phyloP scores from a whole-genome alignment of 495 filamentous ascomycete species.

The Bryoglossum gracile region DNA sequence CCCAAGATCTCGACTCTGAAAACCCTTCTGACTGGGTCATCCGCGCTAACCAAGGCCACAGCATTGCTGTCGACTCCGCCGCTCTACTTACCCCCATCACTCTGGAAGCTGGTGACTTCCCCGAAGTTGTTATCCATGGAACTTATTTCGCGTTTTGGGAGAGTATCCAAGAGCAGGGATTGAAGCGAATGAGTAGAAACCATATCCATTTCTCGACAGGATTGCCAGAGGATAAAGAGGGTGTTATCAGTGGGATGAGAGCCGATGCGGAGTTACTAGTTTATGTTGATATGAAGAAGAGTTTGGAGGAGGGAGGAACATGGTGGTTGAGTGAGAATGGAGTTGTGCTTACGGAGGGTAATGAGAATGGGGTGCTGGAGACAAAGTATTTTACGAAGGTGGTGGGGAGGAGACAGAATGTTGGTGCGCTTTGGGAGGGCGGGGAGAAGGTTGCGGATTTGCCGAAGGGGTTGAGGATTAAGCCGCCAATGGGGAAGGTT shows the following conservation, averaged over 20 bases:
- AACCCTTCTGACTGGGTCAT: conserved; percentile 70
- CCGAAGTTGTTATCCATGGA: conserved; percentile 70
- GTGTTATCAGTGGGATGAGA: conserved; percentile 82
- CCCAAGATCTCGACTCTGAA: conserved; percentile 25
- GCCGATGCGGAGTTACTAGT: conserved; percentile 69
- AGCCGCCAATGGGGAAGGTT: conserved; percentile 40
- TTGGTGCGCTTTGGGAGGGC: conserved; percentile 59
- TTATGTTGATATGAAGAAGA: conserved; percentile 65
- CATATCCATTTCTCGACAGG: conserved; percentile 84
- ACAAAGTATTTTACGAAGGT: conserved; percentile 44
- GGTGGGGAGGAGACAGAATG: conserved; percentile 45
- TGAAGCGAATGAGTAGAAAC: conserved; percentile 71
- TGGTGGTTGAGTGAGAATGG: conserved; percentile 89
- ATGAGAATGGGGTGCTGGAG: conserved; percentile 37
- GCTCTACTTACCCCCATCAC: conserved; percentile 61
- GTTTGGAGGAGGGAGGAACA: conserved; percentile 55
- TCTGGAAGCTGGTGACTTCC: conserved; percentile 42
- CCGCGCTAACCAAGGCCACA: conserved; percentile 91
- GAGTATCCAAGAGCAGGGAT: conserved; percentile 63
- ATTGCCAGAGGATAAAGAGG: conserved; percentile 36
- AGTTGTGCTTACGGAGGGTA: conserved; percentile 52
- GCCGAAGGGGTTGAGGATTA: conserved; percentile 33
- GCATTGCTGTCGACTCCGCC: conserved; percentile 59
- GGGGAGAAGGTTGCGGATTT: conserved; percentile 53
- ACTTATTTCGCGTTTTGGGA: conserved; percentile 75